Conservation (phyloP, 192 early-diverging fungal genomes). For the Coemansia sp. region DNA sequence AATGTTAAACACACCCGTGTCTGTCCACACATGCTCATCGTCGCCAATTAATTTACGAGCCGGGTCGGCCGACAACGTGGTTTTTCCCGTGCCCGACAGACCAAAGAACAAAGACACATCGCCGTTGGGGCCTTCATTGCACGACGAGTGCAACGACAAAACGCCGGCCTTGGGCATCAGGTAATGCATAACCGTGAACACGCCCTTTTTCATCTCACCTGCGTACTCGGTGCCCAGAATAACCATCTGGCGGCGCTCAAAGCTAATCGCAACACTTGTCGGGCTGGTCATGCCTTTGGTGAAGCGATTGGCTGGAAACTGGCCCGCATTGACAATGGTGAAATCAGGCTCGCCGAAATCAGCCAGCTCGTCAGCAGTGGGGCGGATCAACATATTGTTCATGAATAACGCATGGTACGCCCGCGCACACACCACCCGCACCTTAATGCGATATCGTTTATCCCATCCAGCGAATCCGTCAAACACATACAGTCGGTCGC, state of each 20-base stretch:
- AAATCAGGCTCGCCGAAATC: conserved; percentile 95
- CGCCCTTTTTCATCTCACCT: conserved; percentile 99
- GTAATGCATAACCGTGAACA: conserved; percentile 99
- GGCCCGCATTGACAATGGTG: conserved; percentile 95
- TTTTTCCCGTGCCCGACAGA: conserved; percentile 97
- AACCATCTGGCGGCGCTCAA: conserved; percentile 93
- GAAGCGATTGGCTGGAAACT: conserved; percentile 91
- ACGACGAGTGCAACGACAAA: conserved; percentile 70
- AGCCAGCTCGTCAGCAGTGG: conserved; percentile 84
- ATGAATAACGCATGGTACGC: conserved; percentile 98
- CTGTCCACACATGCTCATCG: conserved; percentile 99
- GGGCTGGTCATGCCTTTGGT: conserved; percentile 94
- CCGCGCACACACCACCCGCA: conserved; percentile 90
- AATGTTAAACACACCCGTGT: conserved; percentile 96
- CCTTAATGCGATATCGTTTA: conserved; percentile 95
- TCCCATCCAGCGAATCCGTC: conserved; percentile 99
- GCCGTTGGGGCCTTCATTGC: conserved; percentile 86
- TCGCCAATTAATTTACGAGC: conserved; percentile 93
- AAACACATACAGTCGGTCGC: conserved; percentile 89
- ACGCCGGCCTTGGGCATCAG: conserved; percentile 86
- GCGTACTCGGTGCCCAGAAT: conserved; percentile 98
- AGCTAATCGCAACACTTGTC: conserved; percentile 91
- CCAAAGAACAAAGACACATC: conserved; percentile 99
- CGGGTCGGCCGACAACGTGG: conserved; percentile 94
- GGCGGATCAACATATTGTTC: conserved; percentile 99